Percentiles rank a stretch among this genome's conserved stretches.
phyloP scores from a whole-genome alignment of 805 yeast genomes.

The Saccharomyces kudriavzevii region DNA sequence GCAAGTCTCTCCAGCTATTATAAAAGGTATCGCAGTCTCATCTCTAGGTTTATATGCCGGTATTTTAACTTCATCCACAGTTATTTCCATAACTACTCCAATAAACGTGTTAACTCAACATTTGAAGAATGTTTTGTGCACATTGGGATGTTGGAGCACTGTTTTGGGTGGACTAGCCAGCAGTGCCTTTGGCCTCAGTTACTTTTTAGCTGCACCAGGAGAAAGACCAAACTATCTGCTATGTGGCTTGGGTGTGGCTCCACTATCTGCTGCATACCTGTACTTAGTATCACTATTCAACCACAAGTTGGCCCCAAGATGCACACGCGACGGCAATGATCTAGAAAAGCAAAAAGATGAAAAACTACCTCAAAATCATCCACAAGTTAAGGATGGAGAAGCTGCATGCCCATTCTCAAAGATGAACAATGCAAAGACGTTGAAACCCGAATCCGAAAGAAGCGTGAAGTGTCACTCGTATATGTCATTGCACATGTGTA shows the following conservation, averaged over 20 bases:
- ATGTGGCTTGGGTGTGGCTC: slow-evolving; percentile 9
- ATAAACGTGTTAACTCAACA: slow-evolving; percentile 12
- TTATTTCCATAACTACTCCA: slow-evolving; percentile 26
- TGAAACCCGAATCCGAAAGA: background rate
- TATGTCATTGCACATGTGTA: background rate
- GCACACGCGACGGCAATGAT: background rate
- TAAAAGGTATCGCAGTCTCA: slow-evolving; percentile 58
- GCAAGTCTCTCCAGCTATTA: slow-evolving; percentile 45
- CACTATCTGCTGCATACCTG: slow-evolving; percentile 8
- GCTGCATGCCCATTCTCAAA: slow-evolving; percentile 14
- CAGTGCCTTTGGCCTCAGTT: slow-evolving; percentile 46
- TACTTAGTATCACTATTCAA: slow-evolving; percentile 1
- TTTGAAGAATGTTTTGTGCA: slow-evolving; percentile 16
- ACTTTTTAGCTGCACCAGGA: slow-evolving; percentile 10
- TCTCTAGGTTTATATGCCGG: slow-evolving; percentile 61
- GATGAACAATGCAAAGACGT: background rate
- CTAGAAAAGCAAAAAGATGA: background rate
- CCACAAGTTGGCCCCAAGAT: background rate
- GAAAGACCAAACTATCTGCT: slow-evolving; percentile 1
- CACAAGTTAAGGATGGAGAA: slow-evolving; percentile 5
- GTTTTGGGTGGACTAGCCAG: slow-evolving; percentile 43
- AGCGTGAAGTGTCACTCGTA: background rate
- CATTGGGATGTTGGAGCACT: slow-evolving; percentile 15
- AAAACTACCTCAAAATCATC: slow-evolving; percentile 11
- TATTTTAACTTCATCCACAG: slow-evolving; percentile 31